A percentile compares a stretch with the other conserved stretches of the same genome.
phyloP scores from a whole-genome alignment of 2,329 filamentous ascomycete genomes.

The Sarocladiaceae sp. region DNA sequence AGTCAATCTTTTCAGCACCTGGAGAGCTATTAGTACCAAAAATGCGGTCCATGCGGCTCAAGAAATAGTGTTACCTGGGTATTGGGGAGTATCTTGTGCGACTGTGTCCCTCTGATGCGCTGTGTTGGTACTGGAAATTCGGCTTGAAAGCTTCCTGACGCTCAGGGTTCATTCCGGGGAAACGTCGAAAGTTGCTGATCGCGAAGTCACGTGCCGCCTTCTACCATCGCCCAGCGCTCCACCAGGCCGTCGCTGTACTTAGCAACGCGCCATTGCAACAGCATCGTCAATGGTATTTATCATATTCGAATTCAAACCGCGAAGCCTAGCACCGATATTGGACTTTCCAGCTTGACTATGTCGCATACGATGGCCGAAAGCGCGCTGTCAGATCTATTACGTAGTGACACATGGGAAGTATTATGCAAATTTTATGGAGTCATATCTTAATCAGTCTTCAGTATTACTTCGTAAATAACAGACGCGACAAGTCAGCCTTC shows the following conservation, averaged over 20 bases:
- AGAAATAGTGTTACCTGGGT: too few species aligned
- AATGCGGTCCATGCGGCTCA: too few species aligned
- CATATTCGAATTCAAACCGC: too few species aligned
- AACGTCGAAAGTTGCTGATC: not conserved
- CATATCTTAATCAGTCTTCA: conserved; percentile 8
- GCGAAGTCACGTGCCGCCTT: conserved; percentile 1
- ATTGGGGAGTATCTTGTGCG: too few species aligned
- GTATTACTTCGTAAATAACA: conserved; percentile 10
- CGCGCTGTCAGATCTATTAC: too few species aligned
- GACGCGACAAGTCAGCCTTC: not conserved
- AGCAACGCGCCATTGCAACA: too few species aligned
- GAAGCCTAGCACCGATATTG: too few species aligned
- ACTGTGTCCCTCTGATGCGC: not conserved
- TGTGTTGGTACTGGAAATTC: not conserved
- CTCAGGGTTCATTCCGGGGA: not conserved
- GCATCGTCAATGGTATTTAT: too few species aligned
- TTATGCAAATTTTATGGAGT: too few species aligned
- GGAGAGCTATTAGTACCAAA: not conserved
- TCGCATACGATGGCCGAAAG: too few species aligned
- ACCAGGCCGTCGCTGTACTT: not conserved
- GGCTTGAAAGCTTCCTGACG: not conserved
- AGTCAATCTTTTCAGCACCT: not conserved
- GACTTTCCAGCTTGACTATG: too few species aligned
- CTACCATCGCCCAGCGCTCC: not conserved
- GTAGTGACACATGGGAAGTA: too few species aligned